Percentiles rank a stretch among this genome's conserved stretches.
Evolutionary conservation across 23 red algal species (phyloP).

Genomic region (Gracilaria domingensis): DNA sequence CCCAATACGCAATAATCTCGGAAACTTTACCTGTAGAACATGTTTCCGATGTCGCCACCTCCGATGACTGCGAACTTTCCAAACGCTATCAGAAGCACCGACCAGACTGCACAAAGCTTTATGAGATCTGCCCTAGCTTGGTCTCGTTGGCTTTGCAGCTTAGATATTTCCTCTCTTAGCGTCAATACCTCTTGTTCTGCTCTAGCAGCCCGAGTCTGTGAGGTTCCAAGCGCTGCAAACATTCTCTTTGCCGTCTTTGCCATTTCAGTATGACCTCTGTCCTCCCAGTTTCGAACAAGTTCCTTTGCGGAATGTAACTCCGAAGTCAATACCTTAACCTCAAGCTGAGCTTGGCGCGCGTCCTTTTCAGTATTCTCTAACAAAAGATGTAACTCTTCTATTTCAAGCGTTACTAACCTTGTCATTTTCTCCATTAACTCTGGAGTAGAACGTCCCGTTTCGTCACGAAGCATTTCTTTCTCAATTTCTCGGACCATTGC

Average conservation of each 20-base stretch:
- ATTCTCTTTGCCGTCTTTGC: conserved; percentile 25
- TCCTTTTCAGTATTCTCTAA: conserved; percentile 17
- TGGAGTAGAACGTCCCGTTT: neutral
- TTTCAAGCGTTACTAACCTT: conserved; percentile 4
- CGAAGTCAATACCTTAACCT: neutral
- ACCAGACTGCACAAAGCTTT: conserved; percentile 19
- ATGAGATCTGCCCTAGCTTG: conserved; percentile 8
- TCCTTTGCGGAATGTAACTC: neutral
- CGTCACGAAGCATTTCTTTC: conserved; percentile 9
- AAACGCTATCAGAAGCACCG: neutral
- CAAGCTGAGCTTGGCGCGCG: neutral
- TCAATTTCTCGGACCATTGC: conserved; percentile 22
- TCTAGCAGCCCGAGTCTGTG: neutral
- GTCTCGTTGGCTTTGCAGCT: neutral
- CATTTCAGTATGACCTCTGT: conserved; percentile 6
- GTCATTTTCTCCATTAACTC: conserved; percentile 18
- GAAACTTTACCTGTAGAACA: conserved; percentile 11
- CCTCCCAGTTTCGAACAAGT: conserved; percentile 5
- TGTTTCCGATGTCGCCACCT: neutral
- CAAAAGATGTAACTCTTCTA: conserved; percentile 9
- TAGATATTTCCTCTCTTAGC: neutral
- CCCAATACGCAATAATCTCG: too few species aligned
- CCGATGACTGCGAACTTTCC: neutral
- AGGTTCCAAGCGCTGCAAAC: conserved; percentile 7
- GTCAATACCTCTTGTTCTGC: conserved; percentile 5